These are phyloP conservation scores for Calycina herbarum DNA, from an alignment of 2,329 filamentous ascomycete genomes.

Conservation along the genomic window DNA sequence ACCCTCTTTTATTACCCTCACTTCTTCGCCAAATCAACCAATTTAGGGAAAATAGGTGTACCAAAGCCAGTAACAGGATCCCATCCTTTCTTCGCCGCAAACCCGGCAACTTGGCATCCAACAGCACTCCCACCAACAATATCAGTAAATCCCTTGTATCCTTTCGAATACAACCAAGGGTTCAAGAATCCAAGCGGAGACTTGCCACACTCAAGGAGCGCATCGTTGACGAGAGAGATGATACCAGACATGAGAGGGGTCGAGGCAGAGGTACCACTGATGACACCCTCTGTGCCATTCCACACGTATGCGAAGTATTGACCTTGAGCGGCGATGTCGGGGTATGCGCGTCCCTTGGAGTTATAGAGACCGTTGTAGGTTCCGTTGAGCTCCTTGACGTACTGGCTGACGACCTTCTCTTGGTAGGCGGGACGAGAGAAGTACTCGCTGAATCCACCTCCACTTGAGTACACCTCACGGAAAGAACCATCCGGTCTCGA, in stretches of 20 bases:
- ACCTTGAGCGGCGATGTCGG: constrained; percentile 55
- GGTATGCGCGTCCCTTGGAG: constrained; percentile 32
- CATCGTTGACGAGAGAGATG: constrained; percentile 62
- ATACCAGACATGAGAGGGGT: constrained; percentile 57
- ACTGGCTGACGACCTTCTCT: constrained; percentile 32
- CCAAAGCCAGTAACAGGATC: constrained; percentile 42
- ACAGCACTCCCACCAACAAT: constrained; percentile 42
- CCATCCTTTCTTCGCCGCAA: constrained; percentile 38
- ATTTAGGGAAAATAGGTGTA: constrained; percentile 26
- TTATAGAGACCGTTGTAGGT: constrained; percentile 40
- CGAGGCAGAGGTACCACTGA: constrained; percentile 54
- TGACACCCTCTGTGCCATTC: constrained; percentile 36
- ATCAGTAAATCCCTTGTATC: constrained; percentile 33
- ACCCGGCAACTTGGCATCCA: constrained; percentile 40
- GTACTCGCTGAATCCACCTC: constrained; percentile 53
- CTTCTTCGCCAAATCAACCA: constrained; percentile 11
- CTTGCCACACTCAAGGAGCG: constrained; percentile 52
- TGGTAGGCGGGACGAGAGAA: constrained; percentile 50
- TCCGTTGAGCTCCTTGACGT: constrained; percentile 34
- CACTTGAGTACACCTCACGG: constrained; percentile 39
- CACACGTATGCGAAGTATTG: constrained; percentile 50
- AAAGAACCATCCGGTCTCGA: constrained; percentile 37
- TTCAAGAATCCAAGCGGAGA: constrained; percentile 44
- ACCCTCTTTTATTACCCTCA: background rate
- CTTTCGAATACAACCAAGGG: constrained; percentile 41